phyloP scores from a whole-genome alignment of 371 early-diverging fungal genomes.

The Mortierella sp. region DNA sequence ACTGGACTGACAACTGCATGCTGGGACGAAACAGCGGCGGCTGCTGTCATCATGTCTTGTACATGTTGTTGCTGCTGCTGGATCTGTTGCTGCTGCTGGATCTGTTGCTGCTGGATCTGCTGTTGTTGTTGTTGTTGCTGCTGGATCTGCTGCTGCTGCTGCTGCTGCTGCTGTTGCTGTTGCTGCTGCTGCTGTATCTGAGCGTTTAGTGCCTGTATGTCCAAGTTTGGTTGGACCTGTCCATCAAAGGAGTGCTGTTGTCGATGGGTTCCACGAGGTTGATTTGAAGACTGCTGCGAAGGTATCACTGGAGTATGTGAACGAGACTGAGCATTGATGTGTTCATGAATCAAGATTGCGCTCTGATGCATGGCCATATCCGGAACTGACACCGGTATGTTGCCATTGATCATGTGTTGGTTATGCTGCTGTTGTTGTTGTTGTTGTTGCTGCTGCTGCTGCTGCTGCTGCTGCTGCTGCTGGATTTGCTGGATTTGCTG shows the following conservation, averaged over 20 bases:
- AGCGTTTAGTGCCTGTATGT: slow-evolving; percentile 28
- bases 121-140: slow-evolving; percentile 34
- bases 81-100: slow-evolving; percentile 16
- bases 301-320: slow-evolving; percentile 50
- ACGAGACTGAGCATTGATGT: slow-evolving; percentile 40
- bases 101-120: slow-evolving; percentile 21
- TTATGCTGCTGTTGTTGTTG: slow-evolving; percentile 36
- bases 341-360: slow-evolving; percentile 45
- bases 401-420: slow-evolving; percentile 27
- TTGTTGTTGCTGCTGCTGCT: slow-evolving; percentile 25
- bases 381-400: slow-evolving; percentile 6
- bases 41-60: slow-evolving; percentile 42
- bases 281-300: slow-evolving; percentile 30
- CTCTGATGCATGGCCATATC: slow-evolving; percentile 31
- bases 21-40: slow-evolving; percentile 32
- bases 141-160: slow-evolving; percentile 33
- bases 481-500: slow-evolving; percentile 25
- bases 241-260: slow-evolving; percentile 47
- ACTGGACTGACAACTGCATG: slow-evolving; percentile 34
- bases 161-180: slow-evolving; percentile 19
- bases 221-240: slow-evolving; percentile 22
- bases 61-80: slow-evolving; percentile 41
- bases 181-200: slow-evolving; percentile 47
- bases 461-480: slow-evolving; percentile 21
- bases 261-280: slow-evolving; percentile 30